Evolutionary conservation across 352 stramenopile species (phyloP), one percentile per base, ranked within the genome.

Genomic region (Globisporangium camurandrum): DNA sequence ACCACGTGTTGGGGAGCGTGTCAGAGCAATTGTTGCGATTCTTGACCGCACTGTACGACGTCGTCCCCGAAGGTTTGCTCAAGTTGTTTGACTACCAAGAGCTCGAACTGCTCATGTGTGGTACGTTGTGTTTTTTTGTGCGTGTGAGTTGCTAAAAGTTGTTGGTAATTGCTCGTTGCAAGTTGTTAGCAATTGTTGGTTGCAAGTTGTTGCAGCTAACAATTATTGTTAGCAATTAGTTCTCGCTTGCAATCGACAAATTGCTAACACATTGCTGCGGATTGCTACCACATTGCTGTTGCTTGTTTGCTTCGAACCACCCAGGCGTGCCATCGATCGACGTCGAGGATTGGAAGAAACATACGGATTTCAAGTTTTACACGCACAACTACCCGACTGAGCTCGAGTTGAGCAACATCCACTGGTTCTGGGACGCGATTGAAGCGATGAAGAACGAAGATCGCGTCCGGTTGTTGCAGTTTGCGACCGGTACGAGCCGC

Each of bases 11-110:
- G 12, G 93, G 88, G 45, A 88, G 93, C 28, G 88, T 98, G 22
- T 77, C 72, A 31, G 69, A 86, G 27, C 94, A 99, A 57, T 54
- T 99, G 16, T 81, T 92, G 46, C 86, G 65, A 0, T 86, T 93
- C 37, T 56, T 93, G 39, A 84, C 76, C 4, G 75, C 95, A 12
- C 95, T 99, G 31, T 98, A 98, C 61, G 95, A 99, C 53, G 93
- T 98, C 8, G 90, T 99, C 24, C 95, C 96, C 0, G 93, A 98
- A 57, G 84, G 91, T 16, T 65, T 98, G 34, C 70, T 99, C 24
- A 97, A 96, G 40, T 69, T 99, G 10, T 99, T 99, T 70, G 95
- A 99, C 64, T 98, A 98, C 66, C 95, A 98, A 67, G 95, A 99
- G 64, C 75, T 99, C 0, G 96, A 99, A 64, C 60, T 99, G 39